phyloP scores from a whole-genome alignment of 345 rosid species.

The Angophora floribunda region DNA sequence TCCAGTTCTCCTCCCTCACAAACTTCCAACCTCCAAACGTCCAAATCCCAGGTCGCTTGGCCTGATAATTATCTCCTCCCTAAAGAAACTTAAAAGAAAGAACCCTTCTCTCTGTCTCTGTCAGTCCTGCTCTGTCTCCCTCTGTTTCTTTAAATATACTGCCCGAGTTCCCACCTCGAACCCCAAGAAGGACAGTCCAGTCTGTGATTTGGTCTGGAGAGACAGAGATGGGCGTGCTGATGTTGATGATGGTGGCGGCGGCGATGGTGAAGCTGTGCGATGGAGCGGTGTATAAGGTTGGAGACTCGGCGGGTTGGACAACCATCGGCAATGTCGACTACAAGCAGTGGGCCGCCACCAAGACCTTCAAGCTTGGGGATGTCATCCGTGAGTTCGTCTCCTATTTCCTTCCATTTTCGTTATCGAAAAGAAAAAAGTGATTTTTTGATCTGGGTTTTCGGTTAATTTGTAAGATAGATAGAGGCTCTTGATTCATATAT shows the following conservation, averaged over 20 bases:
- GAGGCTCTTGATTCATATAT: not conserved
- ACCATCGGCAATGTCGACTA: conserved; percentile 75
- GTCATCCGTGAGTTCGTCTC: conserved; percentile 35
- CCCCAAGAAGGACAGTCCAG: not conserved
- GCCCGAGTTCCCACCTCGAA: not conserved
- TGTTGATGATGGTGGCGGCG: conserved; percentile 2
- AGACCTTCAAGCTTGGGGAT: conserved; percentile 73
- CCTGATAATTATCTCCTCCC: not conserved
- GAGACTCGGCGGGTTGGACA: conserved; percentile 92
- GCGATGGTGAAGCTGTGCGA: conserved; percentile 6
- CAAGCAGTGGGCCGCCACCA: conserved; percentile 75
- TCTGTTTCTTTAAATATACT: not conserved
- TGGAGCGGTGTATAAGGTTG: conserved; percentile 69
- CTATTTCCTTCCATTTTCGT: not conserved
- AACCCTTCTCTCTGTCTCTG: not conserved
- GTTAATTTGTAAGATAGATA: not conserved
- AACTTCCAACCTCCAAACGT: not conserved
- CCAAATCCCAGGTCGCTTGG: not conserved
- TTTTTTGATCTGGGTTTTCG: not conserved
- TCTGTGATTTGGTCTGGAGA: not conserved
- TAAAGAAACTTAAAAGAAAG: no score
- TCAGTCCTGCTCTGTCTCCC: not conserved
- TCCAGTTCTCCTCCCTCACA: not conserved
- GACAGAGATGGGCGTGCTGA: not conserved
- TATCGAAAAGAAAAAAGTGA: not conserved